Evolutionary conservation across 495 filamentous ascomycete species (phyloP).

Genomic region (Aspergillus leporis): DNA sequence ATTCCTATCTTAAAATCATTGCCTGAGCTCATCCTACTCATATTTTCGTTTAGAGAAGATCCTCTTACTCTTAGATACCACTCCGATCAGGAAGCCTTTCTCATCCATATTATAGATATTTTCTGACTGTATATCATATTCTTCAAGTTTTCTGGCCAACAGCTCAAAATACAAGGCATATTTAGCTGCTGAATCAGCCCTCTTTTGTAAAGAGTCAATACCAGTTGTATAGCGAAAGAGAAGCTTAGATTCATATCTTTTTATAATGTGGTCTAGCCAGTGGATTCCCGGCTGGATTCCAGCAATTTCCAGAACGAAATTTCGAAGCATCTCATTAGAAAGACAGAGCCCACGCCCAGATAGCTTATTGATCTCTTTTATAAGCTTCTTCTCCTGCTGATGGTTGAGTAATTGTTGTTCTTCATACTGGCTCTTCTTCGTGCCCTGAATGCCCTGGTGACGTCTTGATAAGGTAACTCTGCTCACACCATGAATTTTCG

Average conservation of each 20-base stretch:
- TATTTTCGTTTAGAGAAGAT: slow-evolving; percentile 13
- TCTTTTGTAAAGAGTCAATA: background rate
- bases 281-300: background rate
- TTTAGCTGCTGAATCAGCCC: background rate
- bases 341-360: background rate
- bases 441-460: too few species aligned
- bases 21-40: background rate
- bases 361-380: background rate
- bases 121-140: background rate
- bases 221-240: background rate
- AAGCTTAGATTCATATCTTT: background rate
- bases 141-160: background rate
- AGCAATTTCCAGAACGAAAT: background rate
- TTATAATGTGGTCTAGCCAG: background rate
- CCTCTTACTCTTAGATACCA: slow-evolving; percentile 1
- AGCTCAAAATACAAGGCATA: slow-evolving; percentile 7
- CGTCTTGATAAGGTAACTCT: too few species aligned
- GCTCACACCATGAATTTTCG: too few species aligned
- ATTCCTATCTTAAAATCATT: slow-evolving; percentile 14
- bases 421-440: background rate
- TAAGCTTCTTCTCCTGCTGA: background rate
- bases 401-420: background rate
- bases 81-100: slow-evolving; percentile 4
- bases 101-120: slow-evolving; percentile 10
- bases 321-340: background rate